Base-by-base conservation (phyloP, 23 red algal genomes). In the Cyanidium caldarium region DNA sequence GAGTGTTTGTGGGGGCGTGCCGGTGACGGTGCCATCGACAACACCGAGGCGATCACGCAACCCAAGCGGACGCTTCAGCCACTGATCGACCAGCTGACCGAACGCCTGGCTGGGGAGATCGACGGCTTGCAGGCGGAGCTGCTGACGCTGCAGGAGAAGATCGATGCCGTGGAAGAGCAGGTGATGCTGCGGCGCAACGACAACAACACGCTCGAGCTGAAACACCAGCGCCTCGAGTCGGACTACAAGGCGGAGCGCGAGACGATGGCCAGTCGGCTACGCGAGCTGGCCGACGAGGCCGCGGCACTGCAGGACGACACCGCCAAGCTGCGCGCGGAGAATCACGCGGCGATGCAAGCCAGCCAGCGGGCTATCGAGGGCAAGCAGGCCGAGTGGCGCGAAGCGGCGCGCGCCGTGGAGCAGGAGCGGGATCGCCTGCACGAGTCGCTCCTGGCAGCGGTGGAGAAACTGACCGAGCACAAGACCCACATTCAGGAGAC, bases 351-450 rank as follows among this genome's bases (percentile, higher is more conserved):
- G 36, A 21, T 75, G 5, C 36, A 10, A 19, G 3, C 1, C 35
- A 75, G 70, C 58, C 70, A 75, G 58, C 40, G 43, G 43, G 70
- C 70, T 46, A 61, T 75, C 25, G 70, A 75, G 46, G 21, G 0
- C 43, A 28, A 25, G 7, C 34, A 46, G 20, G 43, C 38, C 16
- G 70, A 75, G 38, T 75, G 58, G 45, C 46, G 58, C 38, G 1
- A 42, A 46, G 37, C 12, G 7, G 45, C 46, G 10, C 30, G 7
- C 15, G 34, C 34, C 16, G 28, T 46, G 3, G 19, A 75, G 35
- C 1, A 35, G 13, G 70, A 75, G 38, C 25, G 33, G 14, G 70
- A 75, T 39, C 21, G n/a, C 16, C 19, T 46, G 3, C 38, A 75
- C n/a, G 70, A 75, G 16, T 33, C 70, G 13, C 40, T 75, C 12